These are phyloP conservation scores for Claviceps arundinis DNA, from an alignment of 2,329 filamentous ascomycete genomes.

Conservation along the genomic window DNA sequence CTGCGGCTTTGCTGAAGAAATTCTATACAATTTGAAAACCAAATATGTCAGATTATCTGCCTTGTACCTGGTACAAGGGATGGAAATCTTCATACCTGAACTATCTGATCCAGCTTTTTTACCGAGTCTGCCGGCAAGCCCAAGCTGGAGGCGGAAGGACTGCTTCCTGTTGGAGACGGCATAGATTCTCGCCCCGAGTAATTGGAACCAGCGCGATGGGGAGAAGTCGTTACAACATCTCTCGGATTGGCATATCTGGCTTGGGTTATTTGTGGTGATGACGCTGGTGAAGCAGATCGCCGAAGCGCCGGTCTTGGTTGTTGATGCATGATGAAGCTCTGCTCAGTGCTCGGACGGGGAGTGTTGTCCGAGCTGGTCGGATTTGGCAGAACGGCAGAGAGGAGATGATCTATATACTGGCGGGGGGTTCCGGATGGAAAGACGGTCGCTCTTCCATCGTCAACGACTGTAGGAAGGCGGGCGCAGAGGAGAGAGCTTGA, in stretches of 20 bases:
- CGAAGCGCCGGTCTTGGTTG: slow-evolving; percentile 65
- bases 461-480: not conserved
- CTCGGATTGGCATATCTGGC: slow-evolving; percentile 60
- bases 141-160: slow-evolving; percentile 30
- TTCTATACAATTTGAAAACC: slow-evolving; percentile 42
- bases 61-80: not conserved
- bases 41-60: not conserved
- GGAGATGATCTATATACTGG: not conserved
- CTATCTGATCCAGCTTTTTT: slow-evolving; percentile 81
- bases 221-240: slow-evolving; percentile 38
- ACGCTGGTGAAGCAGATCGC: slow-evolving; percentile 54
- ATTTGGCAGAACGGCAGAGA: not conserved
- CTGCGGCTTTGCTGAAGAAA: slow-evolving; percentile 77
- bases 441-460: slow-evolving; percentile 6
- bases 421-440: not conserved
- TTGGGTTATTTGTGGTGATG: slow-evolving; percentile 51
- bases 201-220: slow-evolving; percentile 30
- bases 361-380: not conserved
- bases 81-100: slow-evolving; percentile 49
- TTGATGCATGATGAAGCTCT: slow-evolving; percentile 59
- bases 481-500: not conserved
- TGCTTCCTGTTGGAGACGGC: slow-evolving; percentile 36
- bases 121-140: slow-evolving; percentile 52
- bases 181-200: slow-evolving; percentile 25
- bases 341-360: not conserved